phyloP scores from a whole-genome alignment of 2,329 filamentous ascomycete species.

The Allantophomopsis lycopodina region DNA sequence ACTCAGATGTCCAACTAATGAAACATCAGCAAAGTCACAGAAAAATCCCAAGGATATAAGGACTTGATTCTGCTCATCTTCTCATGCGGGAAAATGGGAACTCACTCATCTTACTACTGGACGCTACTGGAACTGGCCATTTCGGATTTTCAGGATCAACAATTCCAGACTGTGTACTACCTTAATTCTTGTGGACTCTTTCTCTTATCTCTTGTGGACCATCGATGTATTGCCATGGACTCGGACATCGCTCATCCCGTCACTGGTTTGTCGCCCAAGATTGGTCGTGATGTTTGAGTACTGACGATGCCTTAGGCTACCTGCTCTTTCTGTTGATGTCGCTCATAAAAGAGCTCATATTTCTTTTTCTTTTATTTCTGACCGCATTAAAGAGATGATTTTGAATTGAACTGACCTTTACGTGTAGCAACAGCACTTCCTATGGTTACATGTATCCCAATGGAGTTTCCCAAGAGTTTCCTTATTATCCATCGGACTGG shows the following conservation, averaged over 20 bases:
- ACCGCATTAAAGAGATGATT: slow-evolving; percentile 9
- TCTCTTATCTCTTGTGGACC: no score
- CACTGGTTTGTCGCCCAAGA: slow-evolving; percentile 4
- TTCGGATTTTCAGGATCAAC: no score
- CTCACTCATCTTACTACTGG: no score
- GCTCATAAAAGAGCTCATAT: slow-evolving; percentile 1
- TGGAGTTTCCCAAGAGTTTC: slow-evolving; percentile 13
- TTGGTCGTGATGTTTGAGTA: no score
- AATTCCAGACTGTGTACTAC: no score
- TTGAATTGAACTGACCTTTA: slow-evolving; percentile 19
- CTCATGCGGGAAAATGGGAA: no score
- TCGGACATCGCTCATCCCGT: neutral
- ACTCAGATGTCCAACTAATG: no score
- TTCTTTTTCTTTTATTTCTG: slow-evolving; percentile 5
- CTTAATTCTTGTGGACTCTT: no score
- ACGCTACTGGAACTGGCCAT: no score
- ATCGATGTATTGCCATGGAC: neutral
- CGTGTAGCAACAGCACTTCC: slow-evolving; percentile 13
- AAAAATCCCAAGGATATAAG: no score
- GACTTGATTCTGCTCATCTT: no score
- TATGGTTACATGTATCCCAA: slow-evolving; percentile 10
- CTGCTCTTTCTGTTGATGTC: slow-evolving; percentile 5
- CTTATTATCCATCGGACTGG: slow-evolving; percentile 19
- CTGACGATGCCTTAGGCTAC: slow-evolving; percentile 6
- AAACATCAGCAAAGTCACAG: no score